These are phyloP conservation scores for Forsythia viridissima DNA, from an alignment of 257 asterid species.

Conservation along the genomic window DNA sequence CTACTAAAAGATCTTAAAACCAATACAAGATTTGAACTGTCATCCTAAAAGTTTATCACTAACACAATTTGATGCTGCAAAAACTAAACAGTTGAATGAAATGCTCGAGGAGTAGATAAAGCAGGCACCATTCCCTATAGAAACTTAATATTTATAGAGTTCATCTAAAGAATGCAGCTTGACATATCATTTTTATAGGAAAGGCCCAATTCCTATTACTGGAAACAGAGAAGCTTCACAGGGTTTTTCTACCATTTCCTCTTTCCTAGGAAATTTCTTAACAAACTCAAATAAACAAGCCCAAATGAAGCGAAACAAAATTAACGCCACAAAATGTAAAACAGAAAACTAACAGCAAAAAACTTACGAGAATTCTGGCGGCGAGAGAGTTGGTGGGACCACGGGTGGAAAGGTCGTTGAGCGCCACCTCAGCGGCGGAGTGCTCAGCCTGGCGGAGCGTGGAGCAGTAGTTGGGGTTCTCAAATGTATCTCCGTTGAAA, in stretches of 20 bases:
- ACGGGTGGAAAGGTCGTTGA: conserved; percentile 60
- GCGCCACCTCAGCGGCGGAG: conserved; percentile 90
- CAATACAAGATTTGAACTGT: not conserved
- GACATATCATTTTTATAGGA: not conserved
- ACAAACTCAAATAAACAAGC: not conserved
- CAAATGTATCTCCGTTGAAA: conserved; percentile 81
- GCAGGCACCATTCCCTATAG: not conserved
- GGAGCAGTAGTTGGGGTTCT: conserved; percentile 80
- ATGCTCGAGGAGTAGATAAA: not conserved
- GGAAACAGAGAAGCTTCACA: not conserved
- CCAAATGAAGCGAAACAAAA: not conserved
- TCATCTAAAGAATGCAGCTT: not conserved
- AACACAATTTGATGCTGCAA: not conserved
- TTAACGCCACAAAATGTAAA: conserved; percentile 7
- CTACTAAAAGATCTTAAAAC: not conserved
- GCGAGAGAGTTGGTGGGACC: conserved; percentile 86
- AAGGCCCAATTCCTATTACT: not conserved
- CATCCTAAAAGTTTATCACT: not conserved
- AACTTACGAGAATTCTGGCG: conserved; percentile 67
- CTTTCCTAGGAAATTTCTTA: not conserved
- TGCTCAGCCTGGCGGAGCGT: conserved; percentile 93
- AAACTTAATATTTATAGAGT: not conserved
- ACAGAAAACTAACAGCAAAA: not conserved
- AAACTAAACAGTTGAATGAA: not conserved
- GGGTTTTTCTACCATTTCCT: not conserved